Percentiles rank a stretch among this genome's conserved stretches.
Evolutionary conservation across 805 yeast species (phyloP).

Genomic region (Torulaspora maleeae): DNA sequence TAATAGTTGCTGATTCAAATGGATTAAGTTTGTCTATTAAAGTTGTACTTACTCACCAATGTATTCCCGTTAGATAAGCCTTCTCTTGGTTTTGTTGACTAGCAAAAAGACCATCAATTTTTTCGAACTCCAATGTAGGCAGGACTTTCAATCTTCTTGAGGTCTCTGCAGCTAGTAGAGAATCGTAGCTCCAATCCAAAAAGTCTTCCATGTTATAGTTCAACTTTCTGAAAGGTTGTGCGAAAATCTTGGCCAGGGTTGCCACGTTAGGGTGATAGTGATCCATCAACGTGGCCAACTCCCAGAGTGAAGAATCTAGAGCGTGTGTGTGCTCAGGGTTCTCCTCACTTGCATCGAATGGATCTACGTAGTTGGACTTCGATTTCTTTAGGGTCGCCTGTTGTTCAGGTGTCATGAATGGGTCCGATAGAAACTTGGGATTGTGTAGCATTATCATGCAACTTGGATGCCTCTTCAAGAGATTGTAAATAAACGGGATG

Average conservation of each 20-base stretch:
- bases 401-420: constrained; percentile 28
- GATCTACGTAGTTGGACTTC: constrained; percentile 47
- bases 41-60: constrained; percentile 20
- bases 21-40: background rate
- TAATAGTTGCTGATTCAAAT: background rate
- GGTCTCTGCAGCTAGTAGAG: constrained; percentile 59
- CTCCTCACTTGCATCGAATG: constrained; percentile 55
- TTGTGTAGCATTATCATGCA: constrained; percentile 85
- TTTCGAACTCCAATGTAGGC: constrained; percentile 74
- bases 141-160: constrained; percentile 62
- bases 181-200: constrained; percentile 79
- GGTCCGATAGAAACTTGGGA: constrained; percentile 30
- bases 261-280: constrained; percentile 97
- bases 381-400: constrained; percentile 22
- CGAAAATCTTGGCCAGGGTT: constrained; percentile 79
- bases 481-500: constrained; percentile 87
- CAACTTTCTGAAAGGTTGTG: constrained; percentile 85
- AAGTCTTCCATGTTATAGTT: constrained; percentile 90
- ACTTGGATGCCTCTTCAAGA: constrained; percentile 85
- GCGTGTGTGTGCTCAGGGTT: constrained; percentile 83
- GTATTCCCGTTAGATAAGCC: constrained; percentile 22
- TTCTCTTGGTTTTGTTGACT: constrained; percentile 6
- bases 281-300: constrained; percentile 65
- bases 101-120: constrained; percentile 19
- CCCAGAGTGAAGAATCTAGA: constrained; percentile 87